phyloP scores from a whole-genome alignment of 768 basidiomycete genomes.

The button mushroom (Agaricus bisporus) region DNA sequence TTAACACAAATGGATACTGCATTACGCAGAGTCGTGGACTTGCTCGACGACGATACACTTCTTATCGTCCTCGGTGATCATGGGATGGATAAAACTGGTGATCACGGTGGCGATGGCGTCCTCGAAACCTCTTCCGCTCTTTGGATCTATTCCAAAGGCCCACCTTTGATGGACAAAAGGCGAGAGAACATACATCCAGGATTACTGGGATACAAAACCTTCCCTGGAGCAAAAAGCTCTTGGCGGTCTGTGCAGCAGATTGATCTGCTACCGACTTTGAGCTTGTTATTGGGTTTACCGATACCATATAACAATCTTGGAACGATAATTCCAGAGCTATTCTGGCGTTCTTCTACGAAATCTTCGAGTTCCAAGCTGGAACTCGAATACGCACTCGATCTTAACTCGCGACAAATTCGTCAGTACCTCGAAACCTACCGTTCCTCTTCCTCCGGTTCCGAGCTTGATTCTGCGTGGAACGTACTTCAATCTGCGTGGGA shows the following conservation, averaged over 20 bases:
- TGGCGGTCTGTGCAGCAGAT: constrained; percentile 84
- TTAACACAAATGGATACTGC: constrained; percentile 85
- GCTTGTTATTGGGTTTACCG: constrained; percentile 85
- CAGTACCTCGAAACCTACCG: constrained; percentile 76
- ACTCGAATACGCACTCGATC: constrained; percentile 55
- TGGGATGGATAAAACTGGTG: constrained; percentile 92
- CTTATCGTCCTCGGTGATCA: constrained; percentile 93
- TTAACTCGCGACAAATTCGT: constrained; percentile 73
- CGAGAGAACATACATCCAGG: constrained; percentile 34
- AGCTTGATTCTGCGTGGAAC: constrained; percentile 63
- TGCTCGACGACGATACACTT: constrained; percentile 81
- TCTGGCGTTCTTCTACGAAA: constrained; percentile 37
- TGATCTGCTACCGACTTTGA: constrained; percentile 84
- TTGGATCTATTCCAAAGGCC: constrained; percentile 89
- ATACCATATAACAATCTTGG: constrained; percentile 97
- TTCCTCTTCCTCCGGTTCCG: constrained; percentile 57
- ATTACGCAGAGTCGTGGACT: constrained; percentile 61
- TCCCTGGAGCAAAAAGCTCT: constrained; percentile 48
- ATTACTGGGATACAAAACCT: constrained; percentile 48
- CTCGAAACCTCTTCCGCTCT: constrained; percentile 81
- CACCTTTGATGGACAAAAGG: constrained; percentile 32
- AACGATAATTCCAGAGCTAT: constrained; percentile 85
- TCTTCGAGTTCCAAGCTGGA: constrained; percentile 15
- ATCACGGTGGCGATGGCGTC: constrained; percentile 86
- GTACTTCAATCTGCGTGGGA: constrained; percentile 14